Conservation (phyloP, 2,329 filamentous ascomycete genomes). For the Talaromyces pinophilus region DNA sequence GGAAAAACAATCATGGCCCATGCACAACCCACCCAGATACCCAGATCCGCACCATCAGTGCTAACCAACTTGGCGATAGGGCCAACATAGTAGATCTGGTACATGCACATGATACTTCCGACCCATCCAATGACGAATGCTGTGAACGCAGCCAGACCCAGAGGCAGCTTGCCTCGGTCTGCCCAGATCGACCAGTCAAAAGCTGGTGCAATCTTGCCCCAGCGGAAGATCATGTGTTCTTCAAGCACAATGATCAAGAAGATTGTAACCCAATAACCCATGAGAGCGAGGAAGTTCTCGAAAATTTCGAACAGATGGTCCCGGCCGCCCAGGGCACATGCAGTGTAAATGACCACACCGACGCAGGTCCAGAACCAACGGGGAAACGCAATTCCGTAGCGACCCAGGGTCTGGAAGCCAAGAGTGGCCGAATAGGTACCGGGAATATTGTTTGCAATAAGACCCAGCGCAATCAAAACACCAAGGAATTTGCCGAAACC, state of each 20-base stretch:
- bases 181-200: constrained; percentile 49
- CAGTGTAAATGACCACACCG: constrained; percentile 45
- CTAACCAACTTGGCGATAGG: constrained; percentile 37
- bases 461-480: constrained; percentile 45
- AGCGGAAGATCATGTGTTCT: constrained; percentile 47
- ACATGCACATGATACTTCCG: constrained; percentile 45
- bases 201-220: constrained; percentile 26
- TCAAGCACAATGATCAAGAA: constrained; percentile 47
- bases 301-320: constrained; percentile 49
- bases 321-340: constrained; percentile 48
- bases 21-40: constrained; percentile 39
- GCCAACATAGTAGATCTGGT: constrained; percentile 44
- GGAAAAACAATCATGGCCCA: constrained; percentile 42
- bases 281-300: constrained; percentile 49
- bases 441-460: constrained; percentile 49
- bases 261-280: constrained; percentile 50
- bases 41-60: constrained; percentile 39
- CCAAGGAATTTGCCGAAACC: constrained; percentile 48
- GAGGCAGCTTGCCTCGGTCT: constrained; percentile 39
- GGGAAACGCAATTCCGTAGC: constrained; percentile 41
- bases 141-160: constrained; percentile 44
- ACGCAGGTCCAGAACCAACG: constrained; percentile 47
- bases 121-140: constrained; percentile 44
- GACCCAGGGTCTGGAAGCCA: constrained; percentile 48
- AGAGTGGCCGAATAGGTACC: constrained; percentile 49